phyloP scores from a whole-genome alignment of 2,329 filamentous ascomycete genomes.

The Curvularia spicifera region DNA sequence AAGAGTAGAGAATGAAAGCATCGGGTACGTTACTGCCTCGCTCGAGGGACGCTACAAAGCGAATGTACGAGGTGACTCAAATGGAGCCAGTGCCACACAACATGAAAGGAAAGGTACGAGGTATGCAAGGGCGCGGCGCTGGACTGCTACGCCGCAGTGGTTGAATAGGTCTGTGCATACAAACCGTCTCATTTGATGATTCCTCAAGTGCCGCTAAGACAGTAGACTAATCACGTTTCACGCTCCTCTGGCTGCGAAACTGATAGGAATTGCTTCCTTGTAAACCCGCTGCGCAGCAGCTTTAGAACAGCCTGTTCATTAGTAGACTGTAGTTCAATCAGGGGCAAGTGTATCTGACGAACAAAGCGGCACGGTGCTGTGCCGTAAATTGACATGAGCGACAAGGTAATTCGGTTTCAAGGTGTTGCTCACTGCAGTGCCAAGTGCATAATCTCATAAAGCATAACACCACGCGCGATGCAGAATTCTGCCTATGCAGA shows the following conservation, averaged over 20 bases:
- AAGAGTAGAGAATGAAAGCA: background rate
- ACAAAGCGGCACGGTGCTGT: background rate
- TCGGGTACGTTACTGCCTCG: background rate
- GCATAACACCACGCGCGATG: slow-evolving; percentile 11
- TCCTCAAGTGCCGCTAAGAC: background rate
- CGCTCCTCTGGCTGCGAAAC: background rate
- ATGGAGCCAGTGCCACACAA: background rate
- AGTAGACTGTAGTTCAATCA: background rate
- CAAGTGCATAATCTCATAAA: background rate
- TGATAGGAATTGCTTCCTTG: background rate
- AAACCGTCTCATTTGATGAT: background rate
- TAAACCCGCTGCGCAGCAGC: background rate
- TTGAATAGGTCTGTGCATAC: background rate
- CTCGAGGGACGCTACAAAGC: background rate
- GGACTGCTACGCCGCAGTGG: background rate
- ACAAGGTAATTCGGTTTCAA: background rate
- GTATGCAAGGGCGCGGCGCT: background rate
- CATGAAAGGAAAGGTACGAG: background rate
- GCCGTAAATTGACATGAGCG: background rate
- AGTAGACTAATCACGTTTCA: background rate
- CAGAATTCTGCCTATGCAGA: background rate
- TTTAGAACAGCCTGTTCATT: background rate
- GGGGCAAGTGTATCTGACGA: background rate
- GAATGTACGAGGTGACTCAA: background rate
- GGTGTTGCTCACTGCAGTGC: background rate